Evolutionary conservation across 306 rosid species (phyloP).

Genomic region (Crotalaria pallida): DNA sequence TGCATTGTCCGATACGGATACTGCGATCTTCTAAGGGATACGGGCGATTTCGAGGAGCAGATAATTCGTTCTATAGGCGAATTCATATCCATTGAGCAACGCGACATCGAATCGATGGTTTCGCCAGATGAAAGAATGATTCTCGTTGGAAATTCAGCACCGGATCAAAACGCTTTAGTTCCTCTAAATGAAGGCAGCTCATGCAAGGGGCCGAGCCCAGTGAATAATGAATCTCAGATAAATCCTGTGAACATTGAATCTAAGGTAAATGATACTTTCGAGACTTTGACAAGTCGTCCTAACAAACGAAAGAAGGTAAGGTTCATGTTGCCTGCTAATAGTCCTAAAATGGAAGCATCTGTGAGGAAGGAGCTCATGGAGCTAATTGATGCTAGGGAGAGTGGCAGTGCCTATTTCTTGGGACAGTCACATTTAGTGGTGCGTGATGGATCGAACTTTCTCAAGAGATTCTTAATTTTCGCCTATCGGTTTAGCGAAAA

Average conservation of each 20-base stretch:
- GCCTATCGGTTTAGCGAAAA: slow-evolving; percentile 50
- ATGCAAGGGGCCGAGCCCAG: background rate
- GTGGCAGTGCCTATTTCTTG: slow-evolving; percentile 75
- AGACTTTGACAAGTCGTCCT: background rate
- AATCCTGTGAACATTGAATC: slow-evolving; percentile 38
- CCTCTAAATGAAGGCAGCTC: slow-evolving; percentile 35
- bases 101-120: slow-evolving; percentile 42
- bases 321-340: slow-evolving; percentile 53
- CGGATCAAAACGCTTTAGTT: slow-evolving; percentile 50
- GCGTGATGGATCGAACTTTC: slow-evolving; percentile 46
- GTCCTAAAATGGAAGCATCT: slow-evolving; percentile 50
- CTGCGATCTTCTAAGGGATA: slow-evolving; percentile 57
- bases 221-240: slow-evolving; percentile 37
- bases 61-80: slow-evolving; percentile 68
- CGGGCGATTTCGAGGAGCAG: slow-evolving; percentile 68
- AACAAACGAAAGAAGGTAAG: slow-evolving; percentile 52
- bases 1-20: slow-evolving; percentile 77
- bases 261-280: slow-evolving; percentile 20
- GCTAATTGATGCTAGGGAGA: slow-evolving; percentile 72
- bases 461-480: slow-evolving; percentile 59
- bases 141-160: slow-evolving; percentile 47
- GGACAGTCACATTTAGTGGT: slow-evolving; percentile 62
- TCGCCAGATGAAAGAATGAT: slow-evolving; percentile 53
- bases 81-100: slow-evolving; percentile 58
- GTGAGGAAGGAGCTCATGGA: slow-evolving; percentile 60